phyloP scores from a whole-genome alignment of 1,284 basidiomycete genomes.

The Melampsora americana region DNA sequence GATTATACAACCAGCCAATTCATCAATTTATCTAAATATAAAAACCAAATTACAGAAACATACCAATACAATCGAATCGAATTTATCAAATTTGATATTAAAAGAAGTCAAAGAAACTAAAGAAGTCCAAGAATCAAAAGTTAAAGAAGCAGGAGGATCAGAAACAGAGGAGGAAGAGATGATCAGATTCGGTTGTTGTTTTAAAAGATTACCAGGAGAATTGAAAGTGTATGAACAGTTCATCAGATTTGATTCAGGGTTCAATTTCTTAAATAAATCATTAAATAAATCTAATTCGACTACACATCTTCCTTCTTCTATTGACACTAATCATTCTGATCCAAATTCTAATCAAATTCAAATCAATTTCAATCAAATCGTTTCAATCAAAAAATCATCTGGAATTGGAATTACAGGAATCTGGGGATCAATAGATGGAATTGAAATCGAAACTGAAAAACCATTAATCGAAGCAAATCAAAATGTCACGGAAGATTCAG shows the following conservation, averaged over 20 bases:
- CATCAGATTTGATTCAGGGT: not conserved
- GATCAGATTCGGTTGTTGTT: conserved; percentile 4
- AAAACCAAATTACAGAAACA: too few species aligned
- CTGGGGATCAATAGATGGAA: conserved; percentile 41
- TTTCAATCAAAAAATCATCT: conserved; percentile 29
- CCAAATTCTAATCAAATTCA: conserved; percentile 7
- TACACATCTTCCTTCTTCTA: not conserved
- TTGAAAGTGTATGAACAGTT: not conserved
- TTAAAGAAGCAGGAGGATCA: too few species aligned
- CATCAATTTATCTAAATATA: too few species aligned
- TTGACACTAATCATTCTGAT: conserved; percentile 9
- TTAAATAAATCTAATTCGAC: not conserved
- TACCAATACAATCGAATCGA: too few species aligned
- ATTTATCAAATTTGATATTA: too few species aligned
- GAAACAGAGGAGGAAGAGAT: not conserved
- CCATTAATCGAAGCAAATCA: too few species aligned
- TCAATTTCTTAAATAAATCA: not conserved
- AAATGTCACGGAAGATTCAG: too few species aligned
- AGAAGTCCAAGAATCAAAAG: too few species aligned
- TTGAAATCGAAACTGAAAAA: conserved; percentile 6
- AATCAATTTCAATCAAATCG: conserved; percentile 16
- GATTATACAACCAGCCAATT: not conserved
- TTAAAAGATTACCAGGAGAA: not conserved
- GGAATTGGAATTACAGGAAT: conserved; percentile 29
- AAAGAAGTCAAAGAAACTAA: too few species aligned